Evolutionary conservation across 2,329 filamentous ascomycete genomes (phyloP).

Genomic region (Ophiostoma fasciatum): DNA sequence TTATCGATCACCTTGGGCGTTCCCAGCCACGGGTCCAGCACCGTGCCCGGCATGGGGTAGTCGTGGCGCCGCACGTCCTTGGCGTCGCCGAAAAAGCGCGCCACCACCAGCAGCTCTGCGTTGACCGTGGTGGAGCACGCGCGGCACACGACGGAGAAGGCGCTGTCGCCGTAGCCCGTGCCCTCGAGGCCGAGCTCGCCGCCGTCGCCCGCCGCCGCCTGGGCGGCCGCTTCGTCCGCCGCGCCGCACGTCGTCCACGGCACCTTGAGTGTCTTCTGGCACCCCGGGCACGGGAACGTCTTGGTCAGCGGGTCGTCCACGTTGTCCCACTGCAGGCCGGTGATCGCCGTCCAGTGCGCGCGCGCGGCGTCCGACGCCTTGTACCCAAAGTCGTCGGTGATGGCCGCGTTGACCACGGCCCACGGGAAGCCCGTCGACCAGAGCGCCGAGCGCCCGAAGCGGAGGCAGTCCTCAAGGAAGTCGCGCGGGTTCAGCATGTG

Average conservation of each 20-base stretch:
- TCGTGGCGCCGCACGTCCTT: slow-evolving; percentile 28
- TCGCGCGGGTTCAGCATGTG: slow-evolving; percentile 63
- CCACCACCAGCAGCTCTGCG: slow-evolving; percentile 44
- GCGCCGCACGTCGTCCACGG: slow-evolving; percentile 46
- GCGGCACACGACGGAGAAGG: slow-evolving; percentile 35
- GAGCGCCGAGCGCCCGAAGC: slow-evolving; percentile 34
- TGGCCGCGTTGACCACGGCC: slow-evolving; percentile 39
- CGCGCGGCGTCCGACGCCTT: slow-evolving; percentile 27
- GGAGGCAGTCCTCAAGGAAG: slow-evolving; percentile 61
- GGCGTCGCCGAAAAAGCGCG: slow-evolving; percentile 45
- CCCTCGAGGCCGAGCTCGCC: slow-evolving; percentile 27
- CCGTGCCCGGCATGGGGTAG: slow-evolving; percentile 51
- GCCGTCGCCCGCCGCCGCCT: background rate
- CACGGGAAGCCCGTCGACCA: slow-evolving; percentile 56
- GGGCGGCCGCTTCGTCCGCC: too few relatives aligned
- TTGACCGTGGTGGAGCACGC: slow-evolving; percentile 34
- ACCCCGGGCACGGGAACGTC: slow-evolving; percentile 39
- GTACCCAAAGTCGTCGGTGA: slow-evolving; percentile 46
- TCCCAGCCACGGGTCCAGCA: slow-evolving; percentile 40
- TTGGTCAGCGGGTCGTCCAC: slow-evolving; percentile 33
- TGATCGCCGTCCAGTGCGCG: slow-evolving; percentile 30
- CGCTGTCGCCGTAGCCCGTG: slow-evolving; percentile 44
- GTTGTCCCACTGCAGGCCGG: slow-evolving; percentile 44
- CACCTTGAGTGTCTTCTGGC: slow-evolving; percentile 25
- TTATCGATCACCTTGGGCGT: slow-evolving; percentile 26